Percentiles rank a stretch among this genome's conserved stretches.
Evolutionary conservation across 768 basidiomycete species (phyloP).

Genomic region (Russula sp.): DNA sequence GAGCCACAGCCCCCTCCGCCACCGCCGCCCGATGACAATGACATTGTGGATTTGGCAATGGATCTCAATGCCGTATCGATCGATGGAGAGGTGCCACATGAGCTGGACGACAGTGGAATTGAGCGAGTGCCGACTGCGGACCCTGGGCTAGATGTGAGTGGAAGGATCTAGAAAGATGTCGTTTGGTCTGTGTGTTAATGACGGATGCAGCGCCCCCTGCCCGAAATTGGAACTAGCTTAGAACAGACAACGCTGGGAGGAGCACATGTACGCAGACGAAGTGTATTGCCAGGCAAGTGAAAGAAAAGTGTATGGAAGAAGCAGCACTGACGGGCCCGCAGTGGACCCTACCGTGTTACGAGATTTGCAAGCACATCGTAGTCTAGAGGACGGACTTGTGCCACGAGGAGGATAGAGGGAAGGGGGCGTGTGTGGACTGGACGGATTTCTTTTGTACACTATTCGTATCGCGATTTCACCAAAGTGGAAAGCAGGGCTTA

Average conservation of each 20-base stretch:
- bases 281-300: constrained; percentile 77
- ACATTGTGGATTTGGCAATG: constrained; percentile 85
- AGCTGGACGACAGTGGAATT: constrained; percentile 76
- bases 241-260: constrained; percentile 51
- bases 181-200: constrained; percentile 26
- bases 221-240: constrained; percentile 56
- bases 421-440: too few relatives aligned
- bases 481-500: constrained; percentile 12
- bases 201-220: constrained; percentile 55
- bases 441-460: constrained; percentile 17
- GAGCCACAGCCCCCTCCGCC: constrained; percentile 74
- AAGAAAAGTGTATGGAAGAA: neutral
- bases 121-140: constrained; percentile 92
- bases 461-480: neutral
- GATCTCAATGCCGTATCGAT: constrained; percentile 84
- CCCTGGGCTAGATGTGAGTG: constrained; percentile 79
- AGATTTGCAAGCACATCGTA: constrained; percentile 84
- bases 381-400: constrained; percentile 50
- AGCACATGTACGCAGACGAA: constrained; percentile 91
- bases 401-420: constrained; percentile 14
- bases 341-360: constrained; percentile 87
- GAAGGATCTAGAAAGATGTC: constrained; percentile 33
- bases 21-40: constrained; percentile 76
- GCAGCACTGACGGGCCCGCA: constrained; percentile 37
- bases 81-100: constrained; percentile 60